Percentiles rank a stretch among this genome's conserved stretches.
Evolutionary conservation across 768 basidiomycete genomes (phyloP).

Genomic region (Stropharia rugosoannulata): DNA sequence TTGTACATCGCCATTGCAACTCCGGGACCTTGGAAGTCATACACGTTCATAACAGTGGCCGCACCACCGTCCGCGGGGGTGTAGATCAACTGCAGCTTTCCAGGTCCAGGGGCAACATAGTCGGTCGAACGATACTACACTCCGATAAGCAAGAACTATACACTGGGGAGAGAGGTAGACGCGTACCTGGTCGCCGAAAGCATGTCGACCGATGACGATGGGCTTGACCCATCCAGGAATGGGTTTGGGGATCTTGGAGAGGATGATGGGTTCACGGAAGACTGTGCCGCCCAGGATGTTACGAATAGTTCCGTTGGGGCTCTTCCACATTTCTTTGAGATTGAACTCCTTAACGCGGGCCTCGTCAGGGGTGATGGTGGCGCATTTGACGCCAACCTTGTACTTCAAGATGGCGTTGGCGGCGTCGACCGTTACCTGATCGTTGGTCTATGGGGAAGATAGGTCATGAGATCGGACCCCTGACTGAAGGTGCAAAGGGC

Average conservation of each 20-base stretch:
- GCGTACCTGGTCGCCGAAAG: conserved; percentile 89
- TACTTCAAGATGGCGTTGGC: conserved; percentile 94
- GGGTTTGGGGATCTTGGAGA: conserved; percentile 86
- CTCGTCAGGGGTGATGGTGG: conserved; percentile 98
- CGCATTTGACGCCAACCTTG: conserved; percentile 98
- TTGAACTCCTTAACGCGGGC: conserved; percentile 96
- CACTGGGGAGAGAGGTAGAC: not conserved
- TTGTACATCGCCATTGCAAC: conserved; percentile 99
- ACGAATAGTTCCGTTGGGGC: conserved; percentile 96
- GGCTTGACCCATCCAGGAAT: conserved; percentile 97
- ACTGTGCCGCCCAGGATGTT: conserved; percentile 99
- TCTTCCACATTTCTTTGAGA: conserved; percentile 98
- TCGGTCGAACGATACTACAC: conserved; percentile 91
- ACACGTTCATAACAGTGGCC: conserved; percentile 74
- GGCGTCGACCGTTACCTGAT: conserved; percentile 89
- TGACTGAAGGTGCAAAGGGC: not conserved
- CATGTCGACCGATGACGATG: conserved; percentile 95
- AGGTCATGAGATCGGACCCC: not conserved
- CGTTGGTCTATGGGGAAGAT: conserved; percentile 66
- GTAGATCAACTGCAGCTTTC: conserved; percentile 91
- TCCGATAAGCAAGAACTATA: not conserved
- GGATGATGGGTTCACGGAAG: conserved; percentile 97
- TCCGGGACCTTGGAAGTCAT: conserved; percentile 90
- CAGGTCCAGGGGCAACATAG: conserved; percentile 86
- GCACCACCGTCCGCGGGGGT: conserved; percentile 77